These are phyloP conservation scores for Silybum marianum DNA, from an alignment of 129 eudicot species.

Conservation along the genomic window DNA sequence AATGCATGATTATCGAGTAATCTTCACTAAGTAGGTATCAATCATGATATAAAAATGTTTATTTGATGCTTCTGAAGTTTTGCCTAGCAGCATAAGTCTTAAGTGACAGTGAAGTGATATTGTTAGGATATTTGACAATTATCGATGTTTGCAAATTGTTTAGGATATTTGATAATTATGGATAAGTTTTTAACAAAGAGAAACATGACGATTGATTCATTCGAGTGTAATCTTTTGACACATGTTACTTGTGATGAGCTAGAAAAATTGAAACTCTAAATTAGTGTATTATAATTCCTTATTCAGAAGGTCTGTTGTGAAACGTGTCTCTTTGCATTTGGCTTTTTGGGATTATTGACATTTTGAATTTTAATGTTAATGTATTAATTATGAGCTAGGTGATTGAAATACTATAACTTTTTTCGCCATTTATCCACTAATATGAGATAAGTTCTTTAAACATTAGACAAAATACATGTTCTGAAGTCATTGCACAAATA, in stretches of 20 bases:
- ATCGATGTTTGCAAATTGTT: no score
- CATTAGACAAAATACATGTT: background rate
- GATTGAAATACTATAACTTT: background rate
- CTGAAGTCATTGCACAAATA: background rate
- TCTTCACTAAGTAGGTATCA: background rate
- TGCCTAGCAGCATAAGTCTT: no score
- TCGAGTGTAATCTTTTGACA: background rate
- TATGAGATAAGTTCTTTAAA: no score
- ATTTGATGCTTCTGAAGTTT: background rate
- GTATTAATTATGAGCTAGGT: background rate
- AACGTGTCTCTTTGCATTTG: constrained; percentile 8
- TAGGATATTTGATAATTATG: no score
- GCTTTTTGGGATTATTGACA: background rate
- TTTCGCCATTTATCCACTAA: no score
- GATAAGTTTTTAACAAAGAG: no score
- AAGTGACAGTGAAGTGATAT: no score
- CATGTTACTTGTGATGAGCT: constrained; percentile 6
- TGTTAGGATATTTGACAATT: no score
- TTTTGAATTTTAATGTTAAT: background rate
- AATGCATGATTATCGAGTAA: background rate
- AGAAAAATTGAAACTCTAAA: background rate
- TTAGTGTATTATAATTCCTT: constrained; percentile 2
- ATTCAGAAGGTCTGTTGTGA: background rate
- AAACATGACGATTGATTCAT: no score
- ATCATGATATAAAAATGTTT: background rate